Evolutionary conservation across 2,329 filamentous ascomycete species (phyloP).

Genomic region (Fusarium phyllophilum): DNA sequence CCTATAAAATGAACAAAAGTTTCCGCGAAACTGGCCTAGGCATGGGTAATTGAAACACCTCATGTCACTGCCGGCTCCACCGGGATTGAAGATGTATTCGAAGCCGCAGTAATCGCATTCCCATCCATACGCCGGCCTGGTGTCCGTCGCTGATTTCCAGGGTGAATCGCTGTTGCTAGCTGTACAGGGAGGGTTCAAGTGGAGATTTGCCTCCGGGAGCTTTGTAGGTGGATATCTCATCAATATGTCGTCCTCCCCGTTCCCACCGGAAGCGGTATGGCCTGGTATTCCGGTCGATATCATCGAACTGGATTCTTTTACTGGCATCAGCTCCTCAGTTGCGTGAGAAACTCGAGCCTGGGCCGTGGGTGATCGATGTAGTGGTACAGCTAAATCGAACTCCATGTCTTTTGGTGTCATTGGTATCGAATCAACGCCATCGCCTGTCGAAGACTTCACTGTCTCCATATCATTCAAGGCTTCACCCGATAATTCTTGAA

Average conservation of each 20-base stretch:
- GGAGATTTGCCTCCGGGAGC: no score
- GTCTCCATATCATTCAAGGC: rapidly evolving
- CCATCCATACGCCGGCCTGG: background rate
- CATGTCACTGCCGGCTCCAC: background rate
- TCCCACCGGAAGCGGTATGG: rapidly evolving
- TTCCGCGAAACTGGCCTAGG: background rate
- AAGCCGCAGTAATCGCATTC: background rate
- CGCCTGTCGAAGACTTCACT: rapidly evolving
- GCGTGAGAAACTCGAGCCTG: no score
- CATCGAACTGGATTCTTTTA: background rate
- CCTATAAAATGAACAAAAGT: background rate
- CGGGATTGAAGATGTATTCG: background rate
- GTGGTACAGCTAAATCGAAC: background rate
- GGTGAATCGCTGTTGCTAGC: background rate
- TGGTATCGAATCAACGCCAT: background rate
- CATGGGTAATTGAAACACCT: background rate
- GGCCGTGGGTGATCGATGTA: background rate
- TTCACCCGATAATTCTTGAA: background rate
- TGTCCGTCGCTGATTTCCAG: rapidly evolving
- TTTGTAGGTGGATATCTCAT: background rate
- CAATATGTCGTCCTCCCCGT: background rate
- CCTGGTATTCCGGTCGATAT: background rate
- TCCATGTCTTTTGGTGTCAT: background rate
- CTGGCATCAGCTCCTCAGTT: no score
- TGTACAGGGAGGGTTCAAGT: background rate